These are phyloP conservation scores for Pisolithus albus DNA, from an alignment of 768 basidiomycete genomes.

Conservation along the genomic window DNA sequence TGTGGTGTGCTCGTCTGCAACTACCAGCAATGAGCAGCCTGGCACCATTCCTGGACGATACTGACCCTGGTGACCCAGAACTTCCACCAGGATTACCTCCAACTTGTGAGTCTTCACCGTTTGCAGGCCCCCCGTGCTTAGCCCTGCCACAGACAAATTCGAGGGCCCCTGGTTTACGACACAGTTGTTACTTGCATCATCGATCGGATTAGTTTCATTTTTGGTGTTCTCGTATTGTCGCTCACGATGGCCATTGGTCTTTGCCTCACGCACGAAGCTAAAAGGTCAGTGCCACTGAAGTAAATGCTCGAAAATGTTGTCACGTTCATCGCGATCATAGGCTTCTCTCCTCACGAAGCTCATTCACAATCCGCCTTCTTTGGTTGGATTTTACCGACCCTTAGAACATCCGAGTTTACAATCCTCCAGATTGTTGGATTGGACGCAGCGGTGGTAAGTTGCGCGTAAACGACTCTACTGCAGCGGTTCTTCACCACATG, in stretches of 20 bases:
- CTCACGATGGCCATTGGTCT: constrained; percentile 82
- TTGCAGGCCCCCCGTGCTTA: constrained; percentile 7
- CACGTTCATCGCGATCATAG: constrained; percentile 33
- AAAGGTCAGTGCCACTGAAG: constrained; percentile 56
- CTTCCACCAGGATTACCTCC: constrained; percentile 61
- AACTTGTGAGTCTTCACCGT: constrained; percentile 38
- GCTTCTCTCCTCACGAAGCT: constrained; percentile 90
- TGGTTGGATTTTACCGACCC: constrained; percentile 94
- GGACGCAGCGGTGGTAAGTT: constrained; percentile 89
- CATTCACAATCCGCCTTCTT: constrained; percentile 84
- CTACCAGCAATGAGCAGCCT: neutral
- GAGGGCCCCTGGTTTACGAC: constrained; percentile 96
- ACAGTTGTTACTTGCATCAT: constrained; percentile 70
- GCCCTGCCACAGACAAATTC: constrained; percentile 50
- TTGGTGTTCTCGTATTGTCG: constrained; percentile 85
- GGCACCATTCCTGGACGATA: constrained; percentile 20
- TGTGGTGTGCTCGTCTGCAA: neutral
- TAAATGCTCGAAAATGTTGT: neutral
- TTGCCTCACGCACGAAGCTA: constrained; percentile 89
- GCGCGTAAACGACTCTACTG: neutral
- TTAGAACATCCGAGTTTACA: constrained; percentile 85
- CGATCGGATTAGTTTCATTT: constrained; percentile 76
- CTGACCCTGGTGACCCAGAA: constrained; percentile 33
- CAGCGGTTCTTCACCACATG: neutral
- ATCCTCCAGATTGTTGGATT: constrained; percentile 94